Evolutionary conservation across 2,329 filamentous ascomycete species (phyloP).

Genomic region (Fusarium abutilonis): DNA sequence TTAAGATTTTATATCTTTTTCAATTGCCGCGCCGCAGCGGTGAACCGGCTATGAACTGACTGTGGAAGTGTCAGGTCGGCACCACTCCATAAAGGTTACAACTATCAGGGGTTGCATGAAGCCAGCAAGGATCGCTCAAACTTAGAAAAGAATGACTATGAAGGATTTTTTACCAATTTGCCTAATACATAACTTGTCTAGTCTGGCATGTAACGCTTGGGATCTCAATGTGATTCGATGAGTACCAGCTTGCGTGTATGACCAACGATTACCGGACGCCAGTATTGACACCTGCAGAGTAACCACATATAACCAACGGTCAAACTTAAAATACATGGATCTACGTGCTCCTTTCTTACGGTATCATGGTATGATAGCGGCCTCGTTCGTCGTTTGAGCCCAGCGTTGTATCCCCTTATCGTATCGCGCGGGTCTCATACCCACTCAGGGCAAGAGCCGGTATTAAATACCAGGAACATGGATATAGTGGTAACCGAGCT

Average conservation of each 20-base stretch:
- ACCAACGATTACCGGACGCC: not conserved
- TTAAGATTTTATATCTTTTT: constrained; percentile 6
- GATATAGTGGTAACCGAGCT: not conserved
- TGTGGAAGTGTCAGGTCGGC: constrained; percentile 11
- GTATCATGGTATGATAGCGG: not conserved
- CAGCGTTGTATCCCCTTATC: not conserved
- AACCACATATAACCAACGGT: not conserved
- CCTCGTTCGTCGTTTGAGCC: not conserved
- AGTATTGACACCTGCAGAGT: not conserved
- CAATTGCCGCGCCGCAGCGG: constrained; percentile 17
- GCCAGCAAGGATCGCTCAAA: constrained; percentile 2
- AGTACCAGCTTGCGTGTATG: constrained; percentile 11
- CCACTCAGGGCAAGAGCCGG: constrained; percentile 8
- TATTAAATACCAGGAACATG: not conserved
- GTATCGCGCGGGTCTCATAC: constrained; percentile 1
- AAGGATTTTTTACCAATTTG: not conserved
- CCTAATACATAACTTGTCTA: constrained; percentile 3
- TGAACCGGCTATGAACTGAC: constrained; percentile 27
- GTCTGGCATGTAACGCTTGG: constrained; percentile 2
- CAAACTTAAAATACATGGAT: not conserved
- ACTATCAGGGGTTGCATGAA: constrained; percentile 12
- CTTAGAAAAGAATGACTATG: not conserved
- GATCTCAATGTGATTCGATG: constrained; percentile 5
- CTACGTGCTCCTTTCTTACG: not conserved
- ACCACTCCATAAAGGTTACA: constrained; percentile 28